Evolutionary conservation across 2,329 filamentous ascomycete genomes (phyloP).

Genomic region (Penicillium freii): DNA sequence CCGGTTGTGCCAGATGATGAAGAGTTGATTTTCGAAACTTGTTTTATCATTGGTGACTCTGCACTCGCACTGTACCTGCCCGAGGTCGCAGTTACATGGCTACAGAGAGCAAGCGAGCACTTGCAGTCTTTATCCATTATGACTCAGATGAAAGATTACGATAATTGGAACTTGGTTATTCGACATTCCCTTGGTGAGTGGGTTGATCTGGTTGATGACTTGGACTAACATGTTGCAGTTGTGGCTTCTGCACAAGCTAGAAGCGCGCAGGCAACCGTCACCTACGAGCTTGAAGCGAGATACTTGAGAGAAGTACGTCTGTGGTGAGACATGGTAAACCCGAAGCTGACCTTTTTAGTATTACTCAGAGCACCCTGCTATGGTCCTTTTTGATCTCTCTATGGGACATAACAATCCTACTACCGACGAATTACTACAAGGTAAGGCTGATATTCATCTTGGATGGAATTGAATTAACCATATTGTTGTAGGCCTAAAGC

Average conservation of each 20-base stretch:
- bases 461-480: slow-evolving; percentile 5
- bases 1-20: slow-evolving; percentile 45
- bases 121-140: slow-evolving; percentile 52
- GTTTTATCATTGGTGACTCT: slow-evolving; percentile 70
- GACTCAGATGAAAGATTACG: slow-evolving; percentile 53
- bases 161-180: slow-evolving; percentile 65
- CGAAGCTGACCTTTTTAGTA: not conserved
- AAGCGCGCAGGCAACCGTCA: slow-evolving; percentile 46
- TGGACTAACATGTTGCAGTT: slow-evolving; percentile 22
- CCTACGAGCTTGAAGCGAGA: slow-evolving; percentile 59
- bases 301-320: slow-evolving; percentile 57
- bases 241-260: slow-evolving; percentile 34
- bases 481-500: slow-evolving; percentile 51
- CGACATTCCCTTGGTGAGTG: slow-evolving; percentile 61
- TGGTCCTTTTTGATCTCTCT: slow-evolving; percentile 68
- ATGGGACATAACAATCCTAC: slow-evolving; percentile 45
- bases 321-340: slow-evolving; percentile 38
- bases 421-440: slow-evolving; percentile 40
- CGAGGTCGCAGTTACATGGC: slow-evolving; percentile 64
- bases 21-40: slow-evolving; percentile 59
- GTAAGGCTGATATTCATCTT: slow-evolving; percentile 27
- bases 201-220: not conserved
- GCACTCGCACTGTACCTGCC: slow-evolving; percentile 55
- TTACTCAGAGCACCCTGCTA: slow-evolving; percentile 61
- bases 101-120: slow-evolving; percentile 63